phyloP scores from a whole-genome alignment of 2,329 filamentous ascomycete species.

The Aspergillus sp. region DNA sequence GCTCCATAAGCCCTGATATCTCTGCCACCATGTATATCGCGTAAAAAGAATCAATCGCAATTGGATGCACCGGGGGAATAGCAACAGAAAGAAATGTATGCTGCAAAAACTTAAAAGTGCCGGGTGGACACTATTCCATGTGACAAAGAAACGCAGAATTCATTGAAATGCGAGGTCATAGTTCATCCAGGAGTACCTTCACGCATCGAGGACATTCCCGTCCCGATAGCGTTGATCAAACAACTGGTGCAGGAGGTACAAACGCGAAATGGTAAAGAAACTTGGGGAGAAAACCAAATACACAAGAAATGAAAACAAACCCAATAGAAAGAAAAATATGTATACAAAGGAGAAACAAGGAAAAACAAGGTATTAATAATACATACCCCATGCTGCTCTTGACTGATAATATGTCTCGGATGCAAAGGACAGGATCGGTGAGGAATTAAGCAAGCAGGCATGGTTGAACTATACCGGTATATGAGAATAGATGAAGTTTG shows the following conservation, averaged over 20 bases:
- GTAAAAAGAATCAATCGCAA: constrained; percentile 9
- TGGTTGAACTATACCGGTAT: constrained; percentile 7
- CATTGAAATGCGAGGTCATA: constrained; percentile 6
- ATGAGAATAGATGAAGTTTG: neutral
- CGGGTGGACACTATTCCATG: neutral
- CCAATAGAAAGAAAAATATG: constrained; percentile 18
- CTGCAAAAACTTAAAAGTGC: constrained; percentile 3
- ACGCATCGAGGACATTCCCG: neutral
- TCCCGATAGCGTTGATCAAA: neutral
- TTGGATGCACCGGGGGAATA: constrained; percentile 2
- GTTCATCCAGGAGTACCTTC: neutral
- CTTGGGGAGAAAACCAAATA: neutral
- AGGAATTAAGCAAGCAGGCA: constrained; percentile 14
- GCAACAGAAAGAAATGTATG: constrained; percentile 1
- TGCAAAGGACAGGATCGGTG: constrained; percentile 6
- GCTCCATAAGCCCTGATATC: constrained; percentile 12
- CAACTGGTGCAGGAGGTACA: neutral
- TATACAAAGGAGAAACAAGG: constrained; percentile 12
- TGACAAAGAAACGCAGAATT: neutral
- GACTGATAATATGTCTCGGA: neutral
- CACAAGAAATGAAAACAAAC: neutral
- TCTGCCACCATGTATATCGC: constrained; percentile 16
- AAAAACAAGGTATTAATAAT: constrained; percentile 19
- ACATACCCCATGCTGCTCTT: constrained; percentile 15
- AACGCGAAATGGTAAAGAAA: neutral